Evolutionary conservation across 331 rosid species (phyloP), one percentile per base, ranked within the genome.

Genomic region (Rosa hybrid): DNA sequence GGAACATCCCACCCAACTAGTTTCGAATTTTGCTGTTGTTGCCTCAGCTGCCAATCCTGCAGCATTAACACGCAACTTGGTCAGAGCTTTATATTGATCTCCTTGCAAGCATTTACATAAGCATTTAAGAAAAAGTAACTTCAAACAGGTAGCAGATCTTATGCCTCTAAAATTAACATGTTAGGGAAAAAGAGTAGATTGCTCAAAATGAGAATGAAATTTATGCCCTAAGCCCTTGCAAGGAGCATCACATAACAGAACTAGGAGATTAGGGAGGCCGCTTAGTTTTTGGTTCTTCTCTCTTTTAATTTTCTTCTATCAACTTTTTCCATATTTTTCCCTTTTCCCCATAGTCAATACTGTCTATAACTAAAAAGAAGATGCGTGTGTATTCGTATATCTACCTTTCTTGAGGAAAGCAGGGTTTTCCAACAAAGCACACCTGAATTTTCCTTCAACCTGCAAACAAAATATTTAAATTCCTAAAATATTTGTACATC

Each of bases 381-480:
- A 50, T 13, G 5, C 12, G 13, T 20, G n/a, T 16, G 21, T 65
- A 34, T 34, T 34, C 39, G 44, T 68, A 30, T 12, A 56, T 50
- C 71, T 83, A 88, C 88, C 90, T 87, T 86, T 73, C 78, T 82
- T 16, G 51, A 68, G 79, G 62, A 75, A 53, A 85, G 56, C 25
- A 41, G 82, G 68, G 78, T 86, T 81, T 81, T 78, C 87, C 91
- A 84, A 78, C 87, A 86, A 60, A 78, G 87, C 77, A 79, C 12
- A 64, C 77, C 83, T 53, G 86, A 82, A 44, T 79, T 72, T 67
- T 77, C 70, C 68, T 74, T 84, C 68, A 41, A 68, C 71, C 90
- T 85, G 91, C 69, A 67, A 17, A 18, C n/a, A 9, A 18, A 9
- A 68, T 69, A 30, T 59, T 46, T 48, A 48, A 49, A 65, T 62